Base-by-base conservation (phyloP, 23 red algal species). In the Gracilariopsis chorda region DNA sequence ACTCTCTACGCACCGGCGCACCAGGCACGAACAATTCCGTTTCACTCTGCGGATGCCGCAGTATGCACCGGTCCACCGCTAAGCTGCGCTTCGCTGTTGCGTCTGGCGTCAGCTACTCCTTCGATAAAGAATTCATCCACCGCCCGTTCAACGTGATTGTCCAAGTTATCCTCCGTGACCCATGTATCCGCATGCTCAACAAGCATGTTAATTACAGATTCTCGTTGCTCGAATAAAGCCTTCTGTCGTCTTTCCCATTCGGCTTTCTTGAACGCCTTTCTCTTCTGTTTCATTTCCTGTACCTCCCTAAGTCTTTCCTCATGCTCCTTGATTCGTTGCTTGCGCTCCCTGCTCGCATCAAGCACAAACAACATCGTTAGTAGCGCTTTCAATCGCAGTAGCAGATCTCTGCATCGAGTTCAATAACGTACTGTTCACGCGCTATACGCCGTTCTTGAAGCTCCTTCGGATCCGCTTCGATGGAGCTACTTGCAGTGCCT, bases 71-170 rank as follows among this genome's bases (percentile, higher is more conserved):
- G 39, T 24, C 39, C 67, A 42, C 28, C 47, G 39, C 42, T 35
- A 25, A 36, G 67, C 67, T 45, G 32, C 13, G 67, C 67, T 17
- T 73, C 78, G 17, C 62, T 53, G 11, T 68, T 43, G 48, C 82
- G 57, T 57, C 43, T 51, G 40, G 46, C 82, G 41, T 86, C 61
- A 3, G 37, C 59, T 20, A 42, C 47, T 20, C 37, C 82, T 62
- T 86, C 82, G 11, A 86, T 69, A 42, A 86, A 86, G 47, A 86
- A 86, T 35, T 86, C 82, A 44, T 86, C 82, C 21, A 86, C 82
- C 10, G 62, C 82, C n/a, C 52, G 43, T 7, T 86, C 82, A 20
- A 86, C 82, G 58, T 86, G 58, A 34, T 86, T 71, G 46, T 86
- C 42, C 62, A 86, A 14, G 4, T 12, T 86, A 30, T 86, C 62